Evolutionary conservation across 768 basidiomycete species (phyloP).

Genomic region (Pleurotus sapidus): DNA sequence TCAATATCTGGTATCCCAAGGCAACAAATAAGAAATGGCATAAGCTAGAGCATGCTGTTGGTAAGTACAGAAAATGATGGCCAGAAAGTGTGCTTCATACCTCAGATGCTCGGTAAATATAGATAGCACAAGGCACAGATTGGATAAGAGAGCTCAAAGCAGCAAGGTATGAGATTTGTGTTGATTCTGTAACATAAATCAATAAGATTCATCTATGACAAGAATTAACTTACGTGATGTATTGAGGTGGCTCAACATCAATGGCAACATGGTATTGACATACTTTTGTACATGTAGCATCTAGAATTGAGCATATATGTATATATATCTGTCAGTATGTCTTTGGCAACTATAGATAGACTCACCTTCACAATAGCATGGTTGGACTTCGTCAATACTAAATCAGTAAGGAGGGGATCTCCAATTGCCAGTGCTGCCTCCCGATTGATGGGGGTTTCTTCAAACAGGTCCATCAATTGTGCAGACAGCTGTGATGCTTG

Average conservation of each 20-base stretch:
- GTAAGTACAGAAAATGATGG: neutral
- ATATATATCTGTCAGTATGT: neutral
- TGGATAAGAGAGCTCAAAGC: conserved; percentile 81
- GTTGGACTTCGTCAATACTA: conserved; percentile 72
- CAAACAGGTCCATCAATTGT: conserved; percentile 66
- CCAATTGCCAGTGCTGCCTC: conserved; percentile 79
- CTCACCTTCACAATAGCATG: conserved; percentile 75
- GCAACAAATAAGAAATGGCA: conserved; percentile 85
- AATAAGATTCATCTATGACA: neutral
- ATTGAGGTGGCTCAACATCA: conserved; percentile 66
- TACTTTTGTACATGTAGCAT: conserved; percentile 76
- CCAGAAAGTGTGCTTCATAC: conserved; percentile 30
- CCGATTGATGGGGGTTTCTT: conserved; percentile 61
- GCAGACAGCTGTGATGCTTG: conserved; percentile 55
- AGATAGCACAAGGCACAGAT: conserved; percentile 74
- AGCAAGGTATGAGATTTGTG: conserved; percentile 71
- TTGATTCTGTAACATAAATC: conserved; percentile 34
- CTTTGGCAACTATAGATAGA: conserved; percentile 1
- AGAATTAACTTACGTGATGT: conserved; percentile 41
- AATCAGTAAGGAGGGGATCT: conserved; percentile 56
- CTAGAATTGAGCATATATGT: conserved; percentile 33
- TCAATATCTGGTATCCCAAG: conserved; percentile 73
- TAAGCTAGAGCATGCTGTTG: conserved; percentile 50
- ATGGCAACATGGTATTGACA: conserved; percentile 68
- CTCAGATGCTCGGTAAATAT: conserved; percentile 61